Evolutionary conservation across 2,329 filamentous ascomycete genomes (phyloP).

Genomic region (Colletotrichum sojae): DNA sequence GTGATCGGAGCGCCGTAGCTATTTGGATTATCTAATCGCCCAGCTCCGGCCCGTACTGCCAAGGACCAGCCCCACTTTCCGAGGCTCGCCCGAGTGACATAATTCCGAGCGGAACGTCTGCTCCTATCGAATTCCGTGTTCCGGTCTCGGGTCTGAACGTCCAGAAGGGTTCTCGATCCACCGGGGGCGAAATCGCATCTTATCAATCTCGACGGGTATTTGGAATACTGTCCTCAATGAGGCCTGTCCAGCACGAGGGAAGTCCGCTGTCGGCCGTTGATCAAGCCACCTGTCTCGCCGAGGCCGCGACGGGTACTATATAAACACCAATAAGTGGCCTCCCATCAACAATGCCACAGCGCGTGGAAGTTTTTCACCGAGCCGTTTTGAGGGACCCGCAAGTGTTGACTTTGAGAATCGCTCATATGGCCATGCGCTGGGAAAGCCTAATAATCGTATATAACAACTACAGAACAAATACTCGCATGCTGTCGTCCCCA

Average conservation of each 20-base stretch:
- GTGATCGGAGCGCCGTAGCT: constrained; percentile 20
- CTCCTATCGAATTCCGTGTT: constrained; percentile 14
- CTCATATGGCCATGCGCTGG: no score
- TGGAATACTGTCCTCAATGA: constrained; percentile 22
- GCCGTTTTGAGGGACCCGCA: no score
- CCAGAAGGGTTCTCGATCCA: constrained; percentile 27
- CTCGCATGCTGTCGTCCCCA: no score
- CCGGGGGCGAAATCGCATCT: constrained; percentile 1
- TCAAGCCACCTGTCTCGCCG: no score
- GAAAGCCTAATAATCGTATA: no score
- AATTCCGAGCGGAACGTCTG: constrained; percentile 32
- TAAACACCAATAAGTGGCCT: no score
- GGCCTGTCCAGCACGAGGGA: not conserved
- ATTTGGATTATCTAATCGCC: constrained; percentile 35
- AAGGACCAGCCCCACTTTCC: constrained; percentile 25
- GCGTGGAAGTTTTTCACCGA: no score
- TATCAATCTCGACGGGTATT: constrained; percentile 11
- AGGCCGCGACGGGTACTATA: no score
- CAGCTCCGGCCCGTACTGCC: constrained; percentile 5
- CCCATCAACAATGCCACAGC: no score
- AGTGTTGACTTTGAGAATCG: no score
- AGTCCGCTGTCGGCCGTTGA: constrained; percentile 12
- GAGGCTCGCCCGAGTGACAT: constrained; percentile 35
- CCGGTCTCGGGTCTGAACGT: constrained; percentile 26
- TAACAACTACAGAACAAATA: no score